Conservation (phyloP, 306 rosid genomes). For the Malus asiatica region DNA sequence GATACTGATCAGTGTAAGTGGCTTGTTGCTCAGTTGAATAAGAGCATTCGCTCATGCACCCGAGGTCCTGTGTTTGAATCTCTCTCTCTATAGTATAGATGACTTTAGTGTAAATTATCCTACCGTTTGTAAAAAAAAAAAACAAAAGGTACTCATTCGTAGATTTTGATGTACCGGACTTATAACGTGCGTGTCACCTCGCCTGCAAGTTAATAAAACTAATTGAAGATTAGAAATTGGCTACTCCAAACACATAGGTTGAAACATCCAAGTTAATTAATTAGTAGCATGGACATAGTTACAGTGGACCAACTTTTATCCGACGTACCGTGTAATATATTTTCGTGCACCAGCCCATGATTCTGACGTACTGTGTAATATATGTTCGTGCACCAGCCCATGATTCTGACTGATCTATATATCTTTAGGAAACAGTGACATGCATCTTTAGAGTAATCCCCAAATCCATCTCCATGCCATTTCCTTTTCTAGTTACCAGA, state of each 20-base stretch:
- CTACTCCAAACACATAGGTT: not conserved
- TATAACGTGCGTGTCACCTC: too few relatives aligned
- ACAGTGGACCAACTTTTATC: not conserved
- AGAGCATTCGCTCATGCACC: too few relatives aligned
- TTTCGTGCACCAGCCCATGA: not conserved
- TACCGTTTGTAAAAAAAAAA: too few relatives aligned
- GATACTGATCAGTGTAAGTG: too few relatives aligned
- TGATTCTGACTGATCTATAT: not conserved
- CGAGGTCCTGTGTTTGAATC: too few relatives aligned
- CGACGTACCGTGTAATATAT: not conserved
- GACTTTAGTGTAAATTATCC: too few relatives aligned
- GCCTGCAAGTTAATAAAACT: not conserved
- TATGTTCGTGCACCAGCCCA: not conserved
- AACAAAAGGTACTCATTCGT: too few relatives aligned
- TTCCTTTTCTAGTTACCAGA: not conserved
- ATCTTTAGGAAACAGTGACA: not conserved
- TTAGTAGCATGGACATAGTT: not conserved
- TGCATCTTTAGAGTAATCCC: not conserved
- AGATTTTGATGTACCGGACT: too few relatives aligned
- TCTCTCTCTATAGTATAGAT: fast-evolving
- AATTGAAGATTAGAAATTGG: too few relatives aligned
- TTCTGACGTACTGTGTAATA: not conserved
- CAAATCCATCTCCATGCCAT: not conserved
- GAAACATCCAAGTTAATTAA: not conserved
- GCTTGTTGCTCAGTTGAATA: too few relatives aligned